Base-by-base conservation (phyloP, 768 basidiomycete genomes). In the Cantharellus cinnabarinus region DNA sequence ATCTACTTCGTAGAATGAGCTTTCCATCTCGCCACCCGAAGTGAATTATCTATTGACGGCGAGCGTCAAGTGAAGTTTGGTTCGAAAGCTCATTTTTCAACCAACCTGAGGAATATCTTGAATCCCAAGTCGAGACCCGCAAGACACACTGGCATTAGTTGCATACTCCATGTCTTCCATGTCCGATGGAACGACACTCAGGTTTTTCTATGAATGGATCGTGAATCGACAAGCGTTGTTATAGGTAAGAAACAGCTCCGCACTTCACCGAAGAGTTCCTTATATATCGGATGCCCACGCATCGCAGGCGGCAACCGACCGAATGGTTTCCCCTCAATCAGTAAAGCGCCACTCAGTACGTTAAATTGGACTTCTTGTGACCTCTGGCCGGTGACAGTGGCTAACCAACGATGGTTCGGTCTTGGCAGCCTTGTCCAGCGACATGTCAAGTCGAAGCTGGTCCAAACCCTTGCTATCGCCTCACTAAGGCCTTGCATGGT, bases 401-500 rank as follows among this genome's bases (percentile, higher is more conserved):
- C 57, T 14, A 57, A n/a, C 58, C 58, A 58, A 20, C 58, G 54
- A n/a, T 57, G 29, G 37, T 56, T 58, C 5, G 58, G 58, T 58
- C 10, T 20, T 7, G 52, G 10, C 5, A 58, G 37, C 42, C n/a
- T 50, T n/a, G 15, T 5, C 58, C 58, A 58, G n/a, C 58, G 54
- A 58, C 15, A 58, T 57, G 15, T 29, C n/a, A 57, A 5, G 7
- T n/a, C 56, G n/a, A 15, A 15, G 15, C 20, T 57, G 7, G 40
- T 59, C 50, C 54, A 57, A 15, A 10, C 56, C 58, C 34, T 58
- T 52, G 14, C 34, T 37, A 39, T 37, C 5, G 54, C 42, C 15
- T 57, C 14, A 57, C 20, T 37, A 5, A 57, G 15, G 10, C 56
- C 58, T 35, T 58, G 54, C 5, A 5, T 37, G 14, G 15, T 42